phyloP scores from a whole-genome alignment of 306 rosid genomes.

The Fragaria ananassa region DNA sequence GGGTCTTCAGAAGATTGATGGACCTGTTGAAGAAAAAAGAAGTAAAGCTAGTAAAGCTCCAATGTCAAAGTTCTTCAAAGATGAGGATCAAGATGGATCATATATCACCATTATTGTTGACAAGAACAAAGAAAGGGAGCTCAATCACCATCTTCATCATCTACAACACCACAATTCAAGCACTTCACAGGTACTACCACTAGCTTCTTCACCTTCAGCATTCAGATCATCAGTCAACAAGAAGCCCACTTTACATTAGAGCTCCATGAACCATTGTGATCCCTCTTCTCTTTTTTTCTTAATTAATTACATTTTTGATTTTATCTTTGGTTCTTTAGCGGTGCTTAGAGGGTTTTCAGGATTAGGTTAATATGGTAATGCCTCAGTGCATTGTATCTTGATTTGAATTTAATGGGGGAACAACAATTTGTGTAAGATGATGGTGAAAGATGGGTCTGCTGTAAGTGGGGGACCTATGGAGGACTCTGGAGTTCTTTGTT shows the following conservation, averaged over 20 bases:
- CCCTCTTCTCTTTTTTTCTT: conserved; percentile 26
- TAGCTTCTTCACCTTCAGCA: conserved; percentile 57
- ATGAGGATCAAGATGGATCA: conserved; percentile 52
- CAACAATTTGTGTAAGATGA: conserved; percentile 38
- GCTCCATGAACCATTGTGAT: conserved; percentile 20
- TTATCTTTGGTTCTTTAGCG: conserved; percentile 30
- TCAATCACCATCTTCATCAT: conserved; percentile 36
- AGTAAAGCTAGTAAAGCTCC: conserved; percentile 8
- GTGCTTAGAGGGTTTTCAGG: conserved; percentile 30
- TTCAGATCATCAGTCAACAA: conserved; percentile 43
- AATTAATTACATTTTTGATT: conserved; percentile 22
- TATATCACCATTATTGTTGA: conserved; percentile 61
- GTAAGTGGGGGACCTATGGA: conserved; percentile 40
- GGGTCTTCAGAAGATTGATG: conserved; percentile 15
- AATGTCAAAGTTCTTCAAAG: conserved; percentile 31
- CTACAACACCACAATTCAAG: conserved; percentile 52
- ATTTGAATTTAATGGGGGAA: conserved; percentile 19
- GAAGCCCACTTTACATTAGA: conserved; percentile 48
- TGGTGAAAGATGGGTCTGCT: conserved; percentile 38
- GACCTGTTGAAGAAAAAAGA: conserved; percentile 2
- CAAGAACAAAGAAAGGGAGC: conserved; percentile 45
- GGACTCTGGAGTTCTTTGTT: conserved; percentile 25
- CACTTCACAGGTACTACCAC: conserved; percentile 72
- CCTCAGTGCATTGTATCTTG: conserved; percentile 34
- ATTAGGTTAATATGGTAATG: conserved; percentile 38